Base-by-base conservation (phyloP, 2,329 filamentous ascomycete species). In the Tolypocladium endophyticum region DNA sequence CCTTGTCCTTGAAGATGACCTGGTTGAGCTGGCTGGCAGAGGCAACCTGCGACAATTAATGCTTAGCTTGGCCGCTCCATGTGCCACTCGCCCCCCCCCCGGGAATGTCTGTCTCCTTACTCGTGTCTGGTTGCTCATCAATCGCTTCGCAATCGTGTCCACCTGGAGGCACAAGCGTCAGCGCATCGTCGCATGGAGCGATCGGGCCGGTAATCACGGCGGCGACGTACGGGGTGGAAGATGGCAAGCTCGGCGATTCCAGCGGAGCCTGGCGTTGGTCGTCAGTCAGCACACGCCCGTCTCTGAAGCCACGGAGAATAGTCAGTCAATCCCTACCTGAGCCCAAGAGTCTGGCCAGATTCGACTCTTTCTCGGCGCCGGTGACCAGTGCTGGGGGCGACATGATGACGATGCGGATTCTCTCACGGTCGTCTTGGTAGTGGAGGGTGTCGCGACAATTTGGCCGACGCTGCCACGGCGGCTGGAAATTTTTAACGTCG, bases 81-180 rank as follows among this genome's bases (percentile, higher is more conserved):
- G 25, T 36, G 53, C 38, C 41, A 14, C 16, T 41, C 20, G 36
- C 20, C 14, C 23, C 38, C 4, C 25, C 18, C 11, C 35, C 35
- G 36, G 12, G n/a, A 18, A 12, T 28, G 11, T 8, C 54, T 28
- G 11, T 8, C 54, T 78, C 81, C 90, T 72, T 73, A 76, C 74
- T 64, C 71, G 71, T 63, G 85, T 86, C 74, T 96, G 88, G 77
- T 99, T 97, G 85, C 92, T 97, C 94, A 99, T 99, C 77, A 99
- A 85, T 67, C 94, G 90, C 83, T 99, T 99, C 64, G 94, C 93
- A 70, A 95, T 97, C 57, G 94, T 99, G 78, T 99, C 94, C 74
- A 99, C 90, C 89, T 93, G 63, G 53, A 23, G 47, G 50, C 16
- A n/a, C 23, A 12, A 36, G n/a, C 20, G 55, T 61, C 45, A 62